Conservation (phyloP, 768 basidiomycete species). For the Glaciozyma martinii region DNA sequence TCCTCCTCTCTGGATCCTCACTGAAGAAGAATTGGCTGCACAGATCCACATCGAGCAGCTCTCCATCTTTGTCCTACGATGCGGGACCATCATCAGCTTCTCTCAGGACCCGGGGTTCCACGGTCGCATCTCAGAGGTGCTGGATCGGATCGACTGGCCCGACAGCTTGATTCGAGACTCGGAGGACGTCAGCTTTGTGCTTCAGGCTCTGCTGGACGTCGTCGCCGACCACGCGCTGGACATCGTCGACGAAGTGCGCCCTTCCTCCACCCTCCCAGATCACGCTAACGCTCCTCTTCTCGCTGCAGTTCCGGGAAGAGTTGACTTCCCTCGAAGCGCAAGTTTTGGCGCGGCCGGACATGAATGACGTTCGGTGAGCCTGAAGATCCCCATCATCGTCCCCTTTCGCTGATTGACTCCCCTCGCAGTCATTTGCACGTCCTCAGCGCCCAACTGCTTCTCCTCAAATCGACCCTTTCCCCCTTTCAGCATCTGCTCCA, state of each 20-base stretch:
- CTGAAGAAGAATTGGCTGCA: neutral
- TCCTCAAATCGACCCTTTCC: constrained; percentile 64
- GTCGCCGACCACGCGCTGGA: constrained; percentile 62
- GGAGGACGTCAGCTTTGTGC: constrained; percentile 58
- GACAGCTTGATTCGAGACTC: constrained; percentile 48
- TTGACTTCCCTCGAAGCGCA: constrained; percentile 7
- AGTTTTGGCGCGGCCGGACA: neutral
- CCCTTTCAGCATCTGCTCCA: constrained; percentile 63
- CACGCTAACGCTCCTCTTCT: neutral
- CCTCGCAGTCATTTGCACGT: constrained; percentile 54
- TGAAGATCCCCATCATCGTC: neutral
- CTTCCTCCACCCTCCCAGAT: neutral
- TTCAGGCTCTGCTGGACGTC: constrained; percentile 60
- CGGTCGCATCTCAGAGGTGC: constrained; percentile 2
- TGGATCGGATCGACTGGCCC: constrained; percentile 12
- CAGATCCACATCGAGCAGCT: constrained; percentile 52
- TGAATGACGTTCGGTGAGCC: constrained; percentile 50
- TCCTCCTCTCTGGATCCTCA: neutral
- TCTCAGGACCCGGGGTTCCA: constrained; percentile 19
- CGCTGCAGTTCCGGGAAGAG: neutral
- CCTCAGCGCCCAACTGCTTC: constrained; percentile 61
- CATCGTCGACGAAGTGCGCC: constrained; percentile 39
- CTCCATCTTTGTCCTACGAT: constrained; percentile 59
- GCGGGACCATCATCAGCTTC: constrained; percentile 44
- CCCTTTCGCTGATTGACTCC: constrained; percentile 43